phyloP scores from a whole-genome alignment of 805 yeast species.

The Trichomonascus vanleenenianus region DNA sequence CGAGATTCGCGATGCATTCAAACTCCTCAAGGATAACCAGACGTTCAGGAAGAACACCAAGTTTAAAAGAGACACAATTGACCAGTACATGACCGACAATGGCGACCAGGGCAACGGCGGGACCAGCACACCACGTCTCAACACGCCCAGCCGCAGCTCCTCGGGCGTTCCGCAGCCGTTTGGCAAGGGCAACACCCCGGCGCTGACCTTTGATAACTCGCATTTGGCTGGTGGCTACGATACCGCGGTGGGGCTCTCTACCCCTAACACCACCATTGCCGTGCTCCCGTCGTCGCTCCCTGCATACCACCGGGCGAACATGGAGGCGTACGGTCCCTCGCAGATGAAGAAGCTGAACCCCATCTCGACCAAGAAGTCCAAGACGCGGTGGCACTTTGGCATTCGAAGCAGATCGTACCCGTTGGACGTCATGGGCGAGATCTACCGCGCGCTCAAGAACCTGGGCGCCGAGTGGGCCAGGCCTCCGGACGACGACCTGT shows the following conservation, averaged over 20 bases:
- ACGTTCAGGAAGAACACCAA: conserved; percentile 8
- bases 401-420: conserved; percentile 94
- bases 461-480: conserved; percentile 97
- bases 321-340: conserved; percentile 52
- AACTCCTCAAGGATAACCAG: conserved; percentile 71
- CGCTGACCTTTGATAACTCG: conserved; percentile 32
- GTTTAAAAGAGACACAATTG: conserved; percentile 16
- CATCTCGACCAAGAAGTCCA: conserved; percentile 68
- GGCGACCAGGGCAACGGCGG: conserved; percentile 1
- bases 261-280: conserved; percentile 78
- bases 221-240: conserved; percentile 29
- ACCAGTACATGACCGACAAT: conserved; percentile 12
- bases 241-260: conserved; percentile 22
- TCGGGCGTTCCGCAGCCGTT: conserved; percentile 5
- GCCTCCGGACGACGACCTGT: conserved; percentile 69
- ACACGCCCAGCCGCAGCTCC: conserved; percentile 3
- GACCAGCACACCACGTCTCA: not conserved
- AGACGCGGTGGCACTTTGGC: conserved; percentile 98
- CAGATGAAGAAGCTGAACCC: conserved; percentile 32
- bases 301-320: conserved; percentile 86
- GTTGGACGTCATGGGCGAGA: conserved; percentile 97
- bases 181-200: conserved; percentile 28
- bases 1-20: conserved; percentile 80
- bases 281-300: conserved; percentile 91
- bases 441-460: conserved; percentile 85